Conservation (phyloP, 805 yeast species). For the Priceomyces medius region DNA sequence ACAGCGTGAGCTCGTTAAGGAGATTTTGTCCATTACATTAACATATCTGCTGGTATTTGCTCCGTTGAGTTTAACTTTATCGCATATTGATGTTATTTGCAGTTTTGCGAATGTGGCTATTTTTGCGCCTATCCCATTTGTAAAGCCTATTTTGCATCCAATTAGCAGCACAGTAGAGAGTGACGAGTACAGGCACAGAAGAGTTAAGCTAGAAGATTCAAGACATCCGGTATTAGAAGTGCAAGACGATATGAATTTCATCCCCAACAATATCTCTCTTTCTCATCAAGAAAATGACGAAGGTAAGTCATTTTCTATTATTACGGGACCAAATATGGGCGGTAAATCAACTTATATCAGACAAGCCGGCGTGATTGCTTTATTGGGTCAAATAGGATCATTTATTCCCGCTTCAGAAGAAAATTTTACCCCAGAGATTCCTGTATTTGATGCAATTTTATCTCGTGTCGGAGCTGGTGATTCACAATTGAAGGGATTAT, state of each 20-base stretch:
- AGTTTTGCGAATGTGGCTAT: slow-evolving; percentile 83
- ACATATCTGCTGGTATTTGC: slow-evolving; percentile 81
- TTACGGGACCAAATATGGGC: slow-evolving; percentile 57
- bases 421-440: slow-evolving; percentile 57
- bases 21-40: slow-evolving; percentile 75
- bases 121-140: slow-evolving; percentile 76
- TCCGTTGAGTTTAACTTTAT: slow-evolving; percentile 59
- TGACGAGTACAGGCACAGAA: slow-evolving; percentile 36
- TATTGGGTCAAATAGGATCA: slow-evolving; percentile 88
- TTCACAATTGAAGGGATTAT: slow-evolving; percentile 93
- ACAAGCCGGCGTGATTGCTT: slow-evolving; percentile 81
- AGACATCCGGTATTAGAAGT: slow-evolving; percentile 94
- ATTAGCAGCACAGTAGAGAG: slow-evolving; percentile 33
- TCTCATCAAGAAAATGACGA: slow-evolving; percentile 37
- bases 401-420: slow-evolving; percentile 68
- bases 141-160: slow-evolving; percentile 67
- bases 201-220: slow-evolving; percentile 63
- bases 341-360: slow-evolving; percentile 84
- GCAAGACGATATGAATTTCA: slow-evolving; percentile 87
- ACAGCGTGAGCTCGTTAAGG: slow-evolving; percentile 77
- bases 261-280: slow-evolving; percentile 83
- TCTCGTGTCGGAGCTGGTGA: slow-evolving; percentile 99
- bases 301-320: slow-evolving; percentile 68
- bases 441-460: slow-evolving; percentile 84
- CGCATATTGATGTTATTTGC: slow-evolving; percentile 78